A percentile compares a stretch with the other conserved stretches of the same genome.
These are phyloP conservation scores for Stygiomarasmius scandens DNA, from an alignment of 1,284 basidiomycete species.

Conservation along the genomic window DNA sequence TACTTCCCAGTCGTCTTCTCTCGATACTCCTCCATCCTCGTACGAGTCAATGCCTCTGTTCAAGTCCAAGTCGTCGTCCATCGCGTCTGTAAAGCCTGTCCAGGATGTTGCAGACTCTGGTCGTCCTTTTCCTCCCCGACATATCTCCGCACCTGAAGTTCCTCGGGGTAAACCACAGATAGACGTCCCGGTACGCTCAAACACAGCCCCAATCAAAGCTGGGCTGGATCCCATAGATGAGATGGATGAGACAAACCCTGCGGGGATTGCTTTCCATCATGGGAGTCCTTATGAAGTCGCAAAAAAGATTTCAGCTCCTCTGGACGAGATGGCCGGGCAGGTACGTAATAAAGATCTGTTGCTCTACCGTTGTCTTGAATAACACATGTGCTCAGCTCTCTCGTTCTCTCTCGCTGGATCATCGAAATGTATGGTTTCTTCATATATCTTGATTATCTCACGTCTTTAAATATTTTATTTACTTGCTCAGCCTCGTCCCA, in stretches of 20 bases:
- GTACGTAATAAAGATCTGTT: not conserved
- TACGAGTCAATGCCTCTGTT: conserved; percentile 1
- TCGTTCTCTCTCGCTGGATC: not conserved
- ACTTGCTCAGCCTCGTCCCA: not conserved
- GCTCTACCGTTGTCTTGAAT: not conserved
- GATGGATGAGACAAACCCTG: conserved; percentile 70
- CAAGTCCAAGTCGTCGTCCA: not conserved
- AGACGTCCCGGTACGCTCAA: conserved; percentile 6
- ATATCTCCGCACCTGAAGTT: conserved; percentile 7
- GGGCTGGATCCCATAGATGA: conserved; percentile 71
- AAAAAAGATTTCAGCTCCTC: conserved; percentile 8
- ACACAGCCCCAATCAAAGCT: conserved; percentile 1
- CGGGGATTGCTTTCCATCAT: conserved; percentile 64
- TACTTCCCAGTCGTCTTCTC: conserved; percentile 14
- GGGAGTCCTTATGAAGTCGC: conserved; percentile 69
- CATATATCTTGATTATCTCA: not conserved
- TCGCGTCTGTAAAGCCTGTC: too few relatives aligned
- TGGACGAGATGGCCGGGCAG: not conserved
- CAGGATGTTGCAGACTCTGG: too few relatives aligned
- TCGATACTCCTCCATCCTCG: conserved; percentile 8
- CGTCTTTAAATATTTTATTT: not conserved
- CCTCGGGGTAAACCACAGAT: not conserved
- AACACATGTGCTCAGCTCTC: not conserved
- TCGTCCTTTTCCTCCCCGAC: not conserved
- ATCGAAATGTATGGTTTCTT: not conserved